These are phyloP conservation scores for Fragilaria radians DNA, from an alignment of 108 stramenopile species.

Conservation along the genomic window DNA sequence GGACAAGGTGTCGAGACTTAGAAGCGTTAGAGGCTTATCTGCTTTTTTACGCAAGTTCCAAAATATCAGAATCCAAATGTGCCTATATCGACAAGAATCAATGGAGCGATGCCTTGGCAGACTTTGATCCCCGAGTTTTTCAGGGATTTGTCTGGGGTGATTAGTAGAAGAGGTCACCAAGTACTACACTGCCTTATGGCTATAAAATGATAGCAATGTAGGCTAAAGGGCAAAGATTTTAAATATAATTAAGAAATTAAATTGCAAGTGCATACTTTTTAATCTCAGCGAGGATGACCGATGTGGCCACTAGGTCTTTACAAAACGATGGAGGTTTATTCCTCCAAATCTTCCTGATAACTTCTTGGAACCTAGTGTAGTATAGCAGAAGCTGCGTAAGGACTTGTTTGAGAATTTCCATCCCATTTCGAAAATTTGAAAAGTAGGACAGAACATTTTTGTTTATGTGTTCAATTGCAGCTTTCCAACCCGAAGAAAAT, in stretches of 20 bases:
- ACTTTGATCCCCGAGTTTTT: slow-evolving; percentile 90
- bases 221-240: too few species aligned
- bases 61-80: slow-evolving; percentile 64
- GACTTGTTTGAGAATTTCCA: slow-evolving; percentile 98
- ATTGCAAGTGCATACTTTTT: slow-evolving; percentile 88
- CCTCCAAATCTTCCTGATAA: slow-evolving; percentile 85
- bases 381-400: slow-evolving; percentile 94
- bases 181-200: too few species aligned
- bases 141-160: slow-evolving; percentile 85
- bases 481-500: slow-evolving; percentile 91
- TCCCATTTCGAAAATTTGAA: slow-evolving; percentile 95
- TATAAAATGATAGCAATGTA: too few species aligned
- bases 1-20: slow-evolving; percentile 67
- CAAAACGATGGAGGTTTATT: slow-evolving; percentile 82
- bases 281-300: slow-evolving; percentile 92
- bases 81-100: slow-evolving; percentile 71
- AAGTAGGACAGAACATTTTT: slow-evolving; percentile 92
- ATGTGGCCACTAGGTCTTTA: slow-evolving; percentile 92
- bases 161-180: neutral
- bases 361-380: slow-evolving; percentile 96
- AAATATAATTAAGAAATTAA: too few species aligned
- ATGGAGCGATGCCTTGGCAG: slow-evolving; percentile 84
- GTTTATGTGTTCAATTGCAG: slow-evolving; percentile 90
- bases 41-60: slow-evolving; percentile 62
- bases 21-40: slow-evolving; percentile 51